phyloP scores from a whole-genome alignment of 2,329 filamentous ascomycete genomes.

The Metarhizium album region DNA sequence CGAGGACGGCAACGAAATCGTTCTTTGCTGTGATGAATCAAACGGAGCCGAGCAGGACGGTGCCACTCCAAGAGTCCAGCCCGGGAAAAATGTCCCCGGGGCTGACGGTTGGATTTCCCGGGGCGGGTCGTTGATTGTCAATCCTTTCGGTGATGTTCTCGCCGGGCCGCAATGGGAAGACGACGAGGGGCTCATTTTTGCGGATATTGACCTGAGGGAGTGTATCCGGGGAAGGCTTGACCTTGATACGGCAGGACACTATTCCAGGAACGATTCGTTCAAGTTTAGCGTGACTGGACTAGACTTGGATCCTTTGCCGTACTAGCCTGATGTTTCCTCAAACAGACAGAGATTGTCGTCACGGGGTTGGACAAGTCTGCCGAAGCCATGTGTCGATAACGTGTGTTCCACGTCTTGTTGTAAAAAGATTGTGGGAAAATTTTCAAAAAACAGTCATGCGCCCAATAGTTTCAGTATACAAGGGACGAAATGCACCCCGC shows the following conservation, averaged over 20 bases:
- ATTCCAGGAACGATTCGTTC: constrained; percentile 62
- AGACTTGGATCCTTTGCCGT: constrained; percentile 47
- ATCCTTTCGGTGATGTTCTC: constrained; percentile 68
- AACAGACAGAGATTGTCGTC: neutral
- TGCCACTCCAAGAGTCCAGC: neutral
- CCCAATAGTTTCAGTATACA: neutral
- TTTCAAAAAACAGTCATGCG: neutral
- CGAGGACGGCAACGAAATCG: constrained; percentile 46
- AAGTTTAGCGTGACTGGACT: constrained; percentile 48
- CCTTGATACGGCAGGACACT: constrained; percentile 75
- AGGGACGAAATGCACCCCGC: no score
- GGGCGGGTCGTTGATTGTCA: constrained; percentile 75
- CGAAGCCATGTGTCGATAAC: neutral
- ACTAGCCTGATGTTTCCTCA: constrained; percentile 18
- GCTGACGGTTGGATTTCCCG: constrained; percentile 45
- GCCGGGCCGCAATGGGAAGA: constrained; percentile 80
- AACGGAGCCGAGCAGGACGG: constrained; percentile 10
- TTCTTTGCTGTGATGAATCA: constrained; percentile 25
- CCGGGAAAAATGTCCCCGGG: neutral
- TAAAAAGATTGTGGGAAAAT: neutral
- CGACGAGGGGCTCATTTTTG: constrained; percentile 51
- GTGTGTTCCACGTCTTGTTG: constrained; percentile 3
- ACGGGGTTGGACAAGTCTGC: neutral
- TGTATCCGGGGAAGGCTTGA: constrained; percentile 74
- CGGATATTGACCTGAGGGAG: constrained; percentile 78